phyloP scores from a whole-genome alignment of 1,139 yeast genomes.

The Kurtzmaniella quercitrusa region DNA sequence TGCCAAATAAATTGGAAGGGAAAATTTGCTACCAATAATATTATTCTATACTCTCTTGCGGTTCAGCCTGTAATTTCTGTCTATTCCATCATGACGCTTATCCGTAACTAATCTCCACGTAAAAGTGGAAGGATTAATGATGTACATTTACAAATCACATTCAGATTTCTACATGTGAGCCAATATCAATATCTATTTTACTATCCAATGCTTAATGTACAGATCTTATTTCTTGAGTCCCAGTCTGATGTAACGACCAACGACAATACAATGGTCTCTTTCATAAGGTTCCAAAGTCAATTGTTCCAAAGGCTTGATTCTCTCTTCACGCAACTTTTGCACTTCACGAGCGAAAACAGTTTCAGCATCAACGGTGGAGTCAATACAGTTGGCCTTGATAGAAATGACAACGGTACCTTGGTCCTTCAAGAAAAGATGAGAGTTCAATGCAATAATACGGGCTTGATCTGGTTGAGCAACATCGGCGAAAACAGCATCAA shows the following conservation, averaged over 20 bases:
- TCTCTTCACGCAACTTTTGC: slow-evolving; percentile 97
- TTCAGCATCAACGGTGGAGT: slow-evolving; percentile 98
- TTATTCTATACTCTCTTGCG: no score
- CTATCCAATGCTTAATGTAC: slow-evolving; percentile 10
- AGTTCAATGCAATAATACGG: slow-evolving; percentile 97
- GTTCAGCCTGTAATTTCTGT: no score
- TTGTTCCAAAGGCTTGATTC: slow-evolving; percentile 97
- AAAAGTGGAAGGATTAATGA: no score
- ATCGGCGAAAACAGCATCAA: slow-evolving; percentile 97
- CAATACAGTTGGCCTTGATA: slow-evolving; percentile 99
- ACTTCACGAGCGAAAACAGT: slow-evolving; percentile 99
- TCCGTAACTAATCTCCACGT: no score
- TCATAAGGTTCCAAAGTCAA: slow-evolving; percentile 98
- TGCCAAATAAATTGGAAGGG: no score
- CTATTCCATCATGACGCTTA: no score
- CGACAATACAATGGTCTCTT: slow-evolving; percentile 99
- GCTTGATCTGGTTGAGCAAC: slow-evolving; percentile 99
- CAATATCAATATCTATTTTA: neutral
- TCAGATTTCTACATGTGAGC: neutral
- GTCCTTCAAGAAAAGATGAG: slow-evolving; percentile 96
- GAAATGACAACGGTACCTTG: slow-evolving; percentile 98
- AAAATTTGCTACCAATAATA: no score
- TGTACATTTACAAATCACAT: no score
- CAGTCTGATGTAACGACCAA: slow-evolving; percentile 94
- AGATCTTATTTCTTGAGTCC: slow-evolving; percentile 53